Evolutionary conservation across 176 grass and related monocot genomes (phyloP).

Genomic region (Raddia guianensis): DNA sequence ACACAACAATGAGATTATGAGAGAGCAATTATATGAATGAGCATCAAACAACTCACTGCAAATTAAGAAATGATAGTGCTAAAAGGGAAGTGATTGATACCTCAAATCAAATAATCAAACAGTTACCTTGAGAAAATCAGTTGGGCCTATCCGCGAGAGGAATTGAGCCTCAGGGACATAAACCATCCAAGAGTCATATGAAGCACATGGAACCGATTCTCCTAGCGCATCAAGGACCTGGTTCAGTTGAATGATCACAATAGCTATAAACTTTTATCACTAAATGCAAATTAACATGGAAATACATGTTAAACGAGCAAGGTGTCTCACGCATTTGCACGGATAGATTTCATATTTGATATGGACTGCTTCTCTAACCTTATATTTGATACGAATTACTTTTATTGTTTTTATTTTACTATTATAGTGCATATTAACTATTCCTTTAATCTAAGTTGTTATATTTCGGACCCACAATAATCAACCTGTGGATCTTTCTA

Average conservation of each 20-base stretch:
- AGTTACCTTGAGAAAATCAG: slow-evolving; percentile 83
- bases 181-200: slow-evolving; percentile 98
- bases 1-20: neutral
- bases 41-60: neutral
- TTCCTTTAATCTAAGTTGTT: too few species aligned
- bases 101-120: neutral
- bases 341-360: too few species aligned
- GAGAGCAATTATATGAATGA: neutral
- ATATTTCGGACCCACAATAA: too few species aligned
- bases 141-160: slow-evolving; percentile 78
- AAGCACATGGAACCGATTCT: slow-evolving; percentile 66
- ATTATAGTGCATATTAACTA: too few species aligned
- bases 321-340: too few species aligned
- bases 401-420: too few species aligned
- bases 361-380: too few species aligned
- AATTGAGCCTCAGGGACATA: slow-evolving; percentile 93
- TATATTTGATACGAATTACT: too few species aligned
- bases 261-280: slow-evolving; percentile 16
- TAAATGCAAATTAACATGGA: neutral
- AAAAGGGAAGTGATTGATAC: slow-evolving; percentile 1
- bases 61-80: neutral
- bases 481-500: too few species aligned
- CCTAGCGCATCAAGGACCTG: slow-evolving; percentile 96
- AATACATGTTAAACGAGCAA: neutral
- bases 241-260: slow-evolving; percentile 28